Evolutionary conservation across 306 rosid species (phyloP).

Genomic region (Begonia loranthoides): DNA sequence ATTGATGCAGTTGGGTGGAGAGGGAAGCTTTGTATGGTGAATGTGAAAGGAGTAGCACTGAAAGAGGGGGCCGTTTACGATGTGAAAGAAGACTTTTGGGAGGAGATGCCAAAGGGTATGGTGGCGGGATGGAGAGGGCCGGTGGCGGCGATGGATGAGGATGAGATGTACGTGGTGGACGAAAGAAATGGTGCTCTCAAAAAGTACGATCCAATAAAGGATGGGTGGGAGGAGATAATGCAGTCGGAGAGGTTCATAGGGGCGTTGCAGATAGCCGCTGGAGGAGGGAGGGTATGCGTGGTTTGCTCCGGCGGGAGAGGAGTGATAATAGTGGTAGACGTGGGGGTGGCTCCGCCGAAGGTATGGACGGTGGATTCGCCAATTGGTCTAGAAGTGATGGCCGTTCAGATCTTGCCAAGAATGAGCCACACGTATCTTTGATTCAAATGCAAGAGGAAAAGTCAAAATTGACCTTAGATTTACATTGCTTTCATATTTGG

Average conservation of each 20-base stretch:
- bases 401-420: constrained; percentile 58
- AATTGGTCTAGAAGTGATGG: constrained; percentile 37
- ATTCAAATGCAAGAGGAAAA: no score
- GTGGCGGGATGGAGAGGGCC: constrained; percentile 73
- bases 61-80: constrained; percentile 43
- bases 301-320: constrained; percentile 20
- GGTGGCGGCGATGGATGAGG: constrained; percentile 79
- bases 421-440: constrained; percentile 12
- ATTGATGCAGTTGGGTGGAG: constrained; percentile 80
- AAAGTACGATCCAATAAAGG: constrained; percentile 25
- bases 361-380: constrained; percentile 36
- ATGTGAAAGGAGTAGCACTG: constrained; percentile 42
- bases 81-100: constrained; percentile 36
- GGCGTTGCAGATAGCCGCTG: constrained; percentile 52
- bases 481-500: no score
- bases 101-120: constrained; percentile 77
- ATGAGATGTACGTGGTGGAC: constrained; percentile 60
- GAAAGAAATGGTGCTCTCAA: constrained; percentile 37
- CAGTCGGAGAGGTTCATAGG: constrained; percentile 31
- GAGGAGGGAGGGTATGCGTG: constrained; percentile 41
- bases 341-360: constrained; percentile 17
- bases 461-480: no score
- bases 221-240: constrained; percentile 41
- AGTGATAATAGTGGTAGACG: constrained; percentile 43
- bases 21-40: constrained; percentile 69